A percentile compares a stretch with the other conserved stretches of the same genome.
Conservation (phyloP, 2,329 filamentous ascomycete genomes). For the Cordyceps cicadae region DNA sequence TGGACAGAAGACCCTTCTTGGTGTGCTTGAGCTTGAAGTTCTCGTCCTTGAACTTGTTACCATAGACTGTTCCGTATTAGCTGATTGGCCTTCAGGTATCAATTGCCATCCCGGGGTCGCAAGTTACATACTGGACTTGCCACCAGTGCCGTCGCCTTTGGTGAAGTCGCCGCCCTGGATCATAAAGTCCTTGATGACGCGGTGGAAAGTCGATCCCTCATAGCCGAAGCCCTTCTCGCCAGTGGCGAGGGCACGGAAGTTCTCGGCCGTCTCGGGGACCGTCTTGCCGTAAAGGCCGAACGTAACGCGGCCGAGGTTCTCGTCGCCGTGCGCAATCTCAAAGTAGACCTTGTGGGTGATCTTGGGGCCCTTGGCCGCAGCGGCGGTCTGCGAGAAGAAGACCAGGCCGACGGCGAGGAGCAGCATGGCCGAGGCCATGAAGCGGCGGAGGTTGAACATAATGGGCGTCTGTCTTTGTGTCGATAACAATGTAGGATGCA, state of each 20-base stretch:
- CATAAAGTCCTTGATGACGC: conserved; percentile 87
- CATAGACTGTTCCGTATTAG: conserved; percentile 56
- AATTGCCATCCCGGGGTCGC: neutral
- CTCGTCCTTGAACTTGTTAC: conserved; percentile 76
- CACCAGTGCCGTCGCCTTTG: conserved; percentile 71
- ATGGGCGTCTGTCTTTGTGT: conserved; percentile 22
- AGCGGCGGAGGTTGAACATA: conserved; percentile 68
- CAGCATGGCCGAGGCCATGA: conserved; percentile 64
- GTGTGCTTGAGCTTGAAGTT: conserved; percentile 94
- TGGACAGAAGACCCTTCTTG: conserved; percentile 75
- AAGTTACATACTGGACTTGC: conserved; percentile 64
- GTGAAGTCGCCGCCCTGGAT: conserved; percentile 89
- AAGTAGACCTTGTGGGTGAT: conserved; percentile 95
- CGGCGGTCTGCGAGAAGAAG: conserved; percentile 65
- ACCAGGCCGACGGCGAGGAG: conserved; percentile 67
- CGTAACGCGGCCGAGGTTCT: conserved; percentile 65
- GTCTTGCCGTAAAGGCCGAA: conserved; percentile 84
- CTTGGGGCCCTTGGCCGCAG: conserved; percentile 79
- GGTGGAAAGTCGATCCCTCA: conserved; percentile 75
- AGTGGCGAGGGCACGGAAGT: conserved; percentile 73
- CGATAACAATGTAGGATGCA: neutral
- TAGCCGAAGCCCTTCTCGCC: conserved; percentile 84
- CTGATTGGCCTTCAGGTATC: conserved; percentile 8
- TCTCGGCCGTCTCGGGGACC: conserved; percentile 65
- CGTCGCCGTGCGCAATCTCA: conserved; percentile 69